phyloP scores from a whole-genome alignment of 202 grass and related monocot species.

The Alloteropsis angusta region DNA sequence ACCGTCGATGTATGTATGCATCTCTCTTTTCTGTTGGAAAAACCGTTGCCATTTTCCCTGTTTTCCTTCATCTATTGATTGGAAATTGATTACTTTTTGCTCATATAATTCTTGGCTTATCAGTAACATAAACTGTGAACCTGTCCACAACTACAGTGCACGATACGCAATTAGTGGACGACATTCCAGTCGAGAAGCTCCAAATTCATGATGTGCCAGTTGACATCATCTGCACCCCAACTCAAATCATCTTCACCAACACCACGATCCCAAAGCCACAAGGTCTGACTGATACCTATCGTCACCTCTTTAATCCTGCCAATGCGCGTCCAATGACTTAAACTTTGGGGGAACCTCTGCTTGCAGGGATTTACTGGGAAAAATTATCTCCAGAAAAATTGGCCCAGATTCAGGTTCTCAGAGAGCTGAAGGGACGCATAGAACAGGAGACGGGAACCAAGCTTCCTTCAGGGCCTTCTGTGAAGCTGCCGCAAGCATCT shows the following conservation, averaged over 20 bases:
- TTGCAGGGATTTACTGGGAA: constrained; percentile 79
- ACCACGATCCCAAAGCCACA: constrained; percentile 70
- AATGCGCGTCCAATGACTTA: too few species aligned
- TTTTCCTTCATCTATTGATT: not conserved
- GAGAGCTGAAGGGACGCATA: constrained; percentile 67
- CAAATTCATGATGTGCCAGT: constrained; percentile 76
- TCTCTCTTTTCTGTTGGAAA: not conserved
- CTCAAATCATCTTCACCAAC: constrained; percentile 74
- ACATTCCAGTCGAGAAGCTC: constrained; percentile 79
- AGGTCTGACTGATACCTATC: constrained; percentile 38
- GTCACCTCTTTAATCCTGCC: not conserved
- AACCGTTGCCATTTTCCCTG: not conserved
- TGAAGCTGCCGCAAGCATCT: constrained; percentile 67
- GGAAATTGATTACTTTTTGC: not conserved
- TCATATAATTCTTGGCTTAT: not conserved
- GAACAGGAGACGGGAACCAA: constrained; percentile 47
- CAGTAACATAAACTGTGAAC: not conserved
- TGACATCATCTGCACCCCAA: constrained; percentile 83
- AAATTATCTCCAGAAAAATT: constrained; percentile 80
- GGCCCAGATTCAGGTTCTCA: constrained; percentile 65
- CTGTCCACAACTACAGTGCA: constrained; percentile 41
- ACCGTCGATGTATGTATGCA: not conserved
- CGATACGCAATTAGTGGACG: constrained; percentile 73
- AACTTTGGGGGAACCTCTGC: not conserved
- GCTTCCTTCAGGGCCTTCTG: constrained; percentile 62